A percentile compares a stretch with the other conserved stretches of the same genome.
phyloP scores from a whole-genome alignment of 768 basidiomycete genomes.

The Psilocybe cyanescens region DNA sequence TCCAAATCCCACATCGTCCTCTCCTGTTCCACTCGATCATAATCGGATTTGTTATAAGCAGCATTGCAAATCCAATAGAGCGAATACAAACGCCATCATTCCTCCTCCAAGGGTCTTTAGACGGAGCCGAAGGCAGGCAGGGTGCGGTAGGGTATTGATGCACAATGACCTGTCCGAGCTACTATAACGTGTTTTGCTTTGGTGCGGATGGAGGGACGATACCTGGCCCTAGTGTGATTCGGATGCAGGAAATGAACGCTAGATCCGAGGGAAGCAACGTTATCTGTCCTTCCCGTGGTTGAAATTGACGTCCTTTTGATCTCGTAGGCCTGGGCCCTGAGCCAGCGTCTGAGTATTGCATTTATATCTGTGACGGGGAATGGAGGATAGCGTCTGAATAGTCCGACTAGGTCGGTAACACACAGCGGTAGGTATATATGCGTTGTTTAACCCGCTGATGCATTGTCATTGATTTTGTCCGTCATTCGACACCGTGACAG shows the following conservation, averaged over 20 bases:
- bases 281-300: not conserved
- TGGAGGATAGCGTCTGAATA: too few species aligned
- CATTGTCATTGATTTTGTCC: too few species aligned
- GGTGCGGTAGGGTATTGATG: not conserved
- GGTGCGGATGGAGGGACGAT: not conserved
- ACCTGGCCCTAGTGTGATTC: not conserved
- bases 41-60: not conserved
- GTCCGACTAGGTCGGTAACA: too few species aligned
- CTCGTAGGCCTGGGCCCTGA: too few species aligned
- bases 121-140: conserved; percentile 4
- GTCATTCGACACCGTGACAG: too few species aligned
- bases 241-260: conserved; percentile 7
- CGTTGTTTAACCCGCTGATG: too few species aligned
- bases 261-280: not conserved
- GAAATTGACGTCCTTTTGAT: not conserved
- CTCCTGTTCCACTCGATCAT: not conserved
- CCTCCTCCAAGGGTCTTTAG: not conserved
- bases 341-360: not conserved
- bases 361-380: not conserved
- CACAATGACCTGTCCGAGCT: not conserved
- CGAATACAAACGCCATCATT: not conserved
- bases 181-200: not conserved
- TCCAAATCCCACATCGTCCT: not conserved
- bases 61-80: not conserved
- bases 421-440: too few species aligned